Base-by-base conservation (phyloP, 192 early-diverging fungal genomes). In the Thamnidium elegans region DNA sequence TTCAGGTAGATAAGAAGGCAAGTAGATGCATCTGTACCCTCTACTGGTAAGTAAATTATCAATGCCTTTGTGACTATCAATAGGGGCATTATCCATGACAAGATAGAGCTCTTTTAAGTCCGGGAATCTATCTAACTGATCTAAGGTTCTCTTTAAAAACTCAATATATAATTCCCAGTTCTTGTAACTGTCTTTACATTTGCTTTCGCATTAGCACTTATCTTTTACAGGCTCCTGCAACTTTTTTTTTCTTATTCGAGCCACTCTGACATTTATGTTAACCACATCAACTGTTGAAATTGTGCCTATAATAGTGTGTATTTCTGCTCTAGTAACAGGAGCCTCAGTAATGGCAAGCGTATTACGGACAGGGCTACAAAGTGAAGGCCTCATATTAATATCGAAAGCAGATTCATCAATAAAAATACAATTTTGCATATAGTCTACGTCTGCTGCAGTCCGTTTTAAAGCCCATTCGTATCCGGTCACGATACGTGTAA, bases 331-430 rank as follows among this genome's bases (percentile, higher is more conserved):
- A 47, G 44, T 58, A 11, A 15, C n/a, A 7, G 64, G 64, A 20
- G 36, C 31, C 21, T 32, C 36, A 5, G 44, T 54, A 5, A 58
- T 8, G n/a, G 64, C 26, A 8, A 20, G 10, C n/a, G 20, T 32
- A 3, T 53, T 34, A 19, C 55, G 53, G n/a, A 14, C 7, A 20
- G 54, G 21, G 30, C 44, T 48, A 7, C 32, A 39, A 10, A 26
- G 20, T 17, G 20, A 53, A 34, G 36, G 20, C 48, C 51, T 63
- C 51, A 63, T 63, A n/a, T n/a, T n/a, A n/a, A n/a, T n/a, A n/a
- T n/a, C n/a, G n/a, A n/a, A n/a, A n/a, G n/a, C n/a, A n/a, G 65
- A 17, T 59, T 67, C 55, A 32, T 67, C 65, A 59, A 67, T 46
- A 32, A 67, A 67, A 1, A 52, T 39, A 42, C 65, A 50, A 23